Conservation (phyloP, 805 yeast genomes). For the Cyberlindnera samutprakarnensis region DNA sequence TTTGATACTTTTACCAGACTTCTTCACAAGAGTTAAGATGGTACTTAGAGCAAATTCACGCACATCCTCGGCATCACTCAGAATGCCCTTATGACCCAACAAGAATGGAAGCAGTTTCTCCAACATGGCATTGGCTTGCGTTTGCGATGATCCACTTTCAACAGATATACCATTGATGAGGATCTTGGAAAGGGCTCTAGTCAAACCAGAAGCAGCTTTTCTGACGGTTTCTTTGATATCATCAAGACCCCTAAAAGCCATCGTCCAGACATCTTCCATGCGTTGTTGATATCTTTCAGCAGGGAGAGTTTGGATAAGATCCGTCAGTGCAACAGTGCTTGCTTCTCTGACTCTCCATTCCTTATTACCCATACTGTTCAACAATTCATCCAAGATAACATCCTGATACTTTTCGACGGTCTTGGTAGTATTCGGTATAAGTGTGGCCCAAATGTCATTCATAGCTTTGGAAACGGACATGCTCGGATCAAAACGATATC, state of each 20-base stretch:
- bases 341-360: slow-evolving; percentile 97
- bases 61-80: slow-evolving; percentile 83
- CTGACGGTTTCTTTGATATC: slow-evolving; percentile 93
- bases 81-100: slow-evolving; percentile 68
- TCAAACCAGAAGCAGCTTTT: slow-evolving; percentile 63
- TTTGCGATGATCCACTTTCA: slow-evolving; percentile 31
- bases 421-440: slow-evolving; percentile 49
- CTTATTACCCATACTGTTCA: slow-evolving; percentile 62
- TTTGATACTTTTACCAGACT: slow-evolving; percentile 50
- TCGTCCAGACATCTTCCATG: slow-evolving; percentile 71
- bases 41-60: slow-evolving; percentile 68
- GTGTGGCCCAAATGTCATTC: slow-evolving; percentile 80
- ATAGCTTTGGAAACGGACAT: slow-evolving; percentile 68
- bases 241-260: slow-evolving; percentile 85
- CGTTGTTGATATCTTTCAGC: slow-evolving; percentile 39
- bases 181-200: slow-evolving; percentile 57
- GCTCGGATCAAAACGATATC: slow-evolving; percentile 84
- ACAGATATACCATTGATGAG: slow-evolving; percentile 51
- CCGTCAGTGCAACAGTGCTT: slow-evolving; percentile 61
- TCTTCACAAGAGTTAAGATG: slow-evolving; percentile 59
- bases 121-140: slow-evolving; percentile 40
- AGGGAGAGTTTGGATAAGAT: slow-evolving; percentile 57
- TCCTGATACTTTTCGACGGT: slow-evolving; percentile 48
- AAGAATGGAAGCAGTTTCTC: slow-evolving; percentile 67
- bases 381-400: slow-evolving; percentile 54